Evolutionary conservation across 352 stramenopile species (phyloP), one percentile per base, ranked within the genome.

Genomic region (Phytophthora kernoviae): DNA sequence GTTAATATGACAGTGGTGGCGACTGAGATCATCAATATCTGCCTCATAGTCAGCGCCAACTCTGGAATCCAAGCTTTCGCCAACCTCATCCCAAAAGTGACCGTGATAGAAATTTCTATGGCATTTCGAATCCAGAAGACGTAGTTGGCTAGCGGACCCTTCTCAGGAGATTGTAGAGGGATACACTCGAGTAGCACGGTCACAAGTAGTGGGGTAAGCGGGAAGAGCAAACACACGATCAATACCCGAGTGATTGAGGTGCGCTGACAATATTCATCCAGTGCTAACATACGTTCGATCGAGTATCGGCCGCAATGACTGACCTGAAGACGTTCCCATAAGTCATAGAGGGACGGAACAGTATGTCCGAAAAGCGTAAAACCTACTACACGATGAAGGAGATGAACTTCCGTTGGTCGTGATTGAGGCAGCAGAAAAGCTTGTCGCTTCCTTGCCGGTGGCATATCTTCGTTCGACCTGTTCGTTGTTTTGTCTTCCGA

Each of bases 281-380:
- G 40, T 11, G 40, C 54, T 6, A 47, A 22, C 50, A 62, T 56
- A 0, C 62, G 49, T 48, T 62, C 57, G 22, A 66, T 44, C 27
- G 56, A 70, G 32, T 66, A 70, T 17, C 39, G 55, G n/a, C 56
- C 56, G 18, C 58, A 54, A 17, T 60, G 50, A 22, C 47, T 64
- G 3, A 70, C 50, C 37, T 62, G 49, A 12, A 65, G 15, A 6
- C 20, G 17, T 21, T 47, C 41, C 41, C 41, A 47, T 9, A 47
- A 21, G 6, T 47, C 37, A 21, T 43, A 43, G 6, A 43, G 37
- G 6, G 37, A 17, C 9, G 37, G 12, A 21, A 43, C n/a, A 8
- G 41, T 18, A 17, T n/a, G 32, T 7, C 20, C 41, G 41, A 33
- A 47, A 18, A 43, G 9, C 15, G 37, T 21, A 3, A 43, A 11